Conservation (phyloP, 441 rosid genomes). For the Monsonia emarginata region DNA sequence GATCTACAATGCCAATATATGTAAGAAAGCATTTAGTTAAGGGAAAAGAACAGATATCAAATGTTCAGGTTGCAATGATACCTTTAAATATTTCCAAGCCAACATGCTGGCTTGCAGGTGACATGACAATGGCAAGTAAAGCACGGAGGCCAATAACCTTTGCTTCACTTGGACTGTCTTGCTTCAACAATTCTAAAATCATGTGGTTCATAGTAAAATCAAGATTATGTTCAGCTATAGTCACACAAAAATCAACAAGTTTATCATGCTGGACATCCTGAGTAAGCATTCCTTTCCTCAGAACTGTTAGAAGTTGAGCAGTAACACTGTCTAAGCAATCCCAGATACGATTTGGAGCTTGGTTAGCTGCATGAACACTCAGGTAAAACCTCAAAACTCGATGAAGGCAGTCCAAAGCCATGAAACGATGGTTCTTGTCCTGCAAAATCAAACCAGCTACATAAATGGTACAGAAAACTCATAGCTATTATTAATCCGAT, state of each 20-base stretch:
- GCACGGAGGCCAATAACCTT: conserved; percentile 96
- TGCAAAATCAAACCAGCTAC: conserved; percentile 26
- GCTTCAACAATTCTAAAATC: conserved; percentile 91
- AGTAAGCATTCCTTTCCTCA: conserved; percentile 89
- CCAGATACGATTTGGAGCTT: conserved; percentile 92
- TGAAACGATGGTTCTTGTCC: conserved; percentile 97
- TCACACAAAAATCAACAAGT: conserved; percentile 94
- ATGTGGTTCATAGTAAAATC: conserved; percentile 99
- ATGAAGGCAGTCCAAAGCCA: conserved; percentile 96
- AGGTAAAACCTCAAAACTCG: conserved; percentile 92
- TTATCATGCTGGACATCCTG: conserved; percentile 98
- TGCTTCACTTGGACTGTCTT: conserved; percentile 93
- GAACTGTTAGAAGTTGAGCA: conserved; percentile 75
- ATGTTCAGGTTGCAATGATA: conserved; percentile 21
- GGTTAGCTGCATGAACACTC: conserved; percentile 88
- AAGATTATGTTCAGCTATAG: conserved; percentile 95
- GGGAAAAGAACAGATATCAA: conserved; percentile 10
- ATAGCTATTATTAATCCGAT: too few relatives aligned
- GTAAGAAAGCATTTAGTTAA: conserved; percentile 7
- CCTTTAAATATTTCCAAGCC: conserved; percentile 93
- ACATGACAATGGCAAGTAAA: conserved; percentile 88
- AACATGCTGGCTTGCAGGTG: conserved; percentile 75
- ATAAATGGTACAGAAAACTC: background rate
- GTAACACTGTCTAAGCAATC: conserved; percentile 97
- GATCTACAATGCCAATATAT: conserved; percentile 42